phyloP scores from a whole-genome alignment of 768 basidiomycete species.

The Boletus subparvulus region DNA sequence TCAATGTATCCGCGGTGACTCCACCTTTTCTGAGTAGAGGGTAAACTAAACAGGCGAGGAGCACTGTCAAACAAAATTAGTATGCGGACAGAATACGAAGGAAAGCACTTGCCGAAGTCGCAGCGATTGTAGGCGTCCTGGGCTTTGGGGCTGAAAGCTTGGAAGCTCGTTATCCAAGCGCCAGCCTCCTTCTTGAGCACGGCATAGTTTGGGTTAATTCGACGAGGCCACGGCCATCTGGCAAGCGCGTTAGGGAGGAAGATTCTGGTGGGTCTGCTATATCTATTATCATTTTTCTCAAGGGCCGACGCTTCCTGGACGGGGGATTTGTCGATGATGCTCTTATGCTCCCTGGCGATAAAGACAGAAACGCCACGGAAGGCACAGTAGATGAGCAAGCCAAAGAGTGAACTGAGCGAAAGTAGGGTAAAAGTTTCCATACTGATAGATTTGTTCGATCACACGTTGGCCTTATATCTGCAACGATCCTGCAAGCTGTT shows the following conservation, averaged over 20 bases:
- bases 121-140: conserved; percentile 14
- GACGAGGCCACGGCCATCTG: conserved; percentile 13
- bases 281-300: too few species aligned
- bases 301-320: background rate
- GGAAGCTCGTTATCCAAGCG: conserved; percentile 10
- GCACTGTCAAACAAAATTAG: conserved; percentile 3
- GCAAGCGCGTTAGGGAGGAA: conserved; percentile 14
- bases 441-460: too few species aligned
- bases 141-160: conserved; percentile 9
- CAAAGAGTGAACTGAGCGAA: too few species aligned
- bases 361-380: background rate
- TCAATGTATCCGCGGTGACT: background rate
- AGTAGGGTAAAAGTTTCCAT: too few species aligned
- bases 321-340: background rate
- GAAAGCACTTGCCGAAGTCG: conserved; percentile 5
- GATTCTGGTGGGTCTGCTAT: background rate
- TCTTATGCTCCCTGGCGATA: too few species aligned
- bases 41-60: conserved; percentile 6
- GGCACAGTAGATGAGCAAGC: too few species aligned
- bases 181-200: conserved; percentile 2
- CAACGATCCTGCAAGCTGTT: too few species aligned
- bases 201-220: background rate
- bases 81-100: background rate
- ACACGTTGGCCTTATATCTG: too few species aligned
- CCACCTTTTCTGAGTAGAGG: conserved; percentile 12